Evolutionary conservation across 176 grass and related monocot species (phyloP).

Genomic region (Alloteropsis semialata): DNA sequence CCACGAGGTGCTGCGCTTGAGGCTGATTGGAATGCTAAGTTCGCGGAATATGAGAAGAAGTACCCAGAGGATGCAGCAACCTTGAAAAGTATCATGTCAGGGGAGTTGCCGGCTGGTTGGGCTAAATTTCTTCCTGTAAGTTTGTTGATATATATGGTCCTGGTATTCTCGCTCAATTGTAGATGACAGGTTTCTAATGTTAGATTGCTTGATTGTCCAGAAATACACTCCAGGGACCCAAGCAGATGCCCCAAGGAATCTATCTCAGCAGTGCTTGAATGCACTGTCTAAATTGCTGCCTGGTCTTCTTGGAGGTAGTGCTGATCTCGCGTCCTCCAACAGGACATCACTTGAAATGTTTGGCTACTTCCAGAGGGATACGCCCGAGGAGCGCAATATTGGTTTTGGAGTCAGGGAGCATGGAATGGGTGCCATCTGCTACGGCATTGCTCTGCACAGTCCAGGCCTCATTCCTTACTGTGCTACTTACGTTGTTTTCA

Average conservation of each 20-base stretch:
- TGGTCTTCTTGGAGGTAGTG: constrained; percentile 87
- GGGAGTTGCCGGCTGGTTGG: constrained; percentile 80
- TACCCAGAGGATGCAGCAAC: constrained; percentile 79
- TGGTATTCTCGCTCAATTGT: constrained; percentile 12
- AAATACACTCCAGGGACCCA: constrained; percentile 86
- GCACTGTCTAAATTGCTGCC: constrained; percentile 83
- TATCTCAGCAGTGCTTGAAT: constrained; percentile 89
- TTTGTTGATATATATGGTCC: background rate
- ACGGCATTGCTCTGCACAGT: constrained; percentile 89
- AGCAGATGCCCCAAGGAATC: constrained; percentile 88
- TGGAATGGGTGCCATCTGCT: constrained; percentile 93
- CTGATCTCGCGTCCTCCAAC: constrained; percentile 97
- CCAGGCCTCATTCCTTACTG: constrained; percentile 90
- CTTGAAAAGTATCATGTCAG: constrained; percentile 78
- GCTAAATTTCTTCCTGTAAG: constrained; percentile 83
- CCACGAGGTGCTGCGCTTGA: constrained; percentile 61
- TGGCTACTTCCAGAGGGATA: constrained; percentile 88
- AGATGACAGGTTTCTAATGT: background rate
- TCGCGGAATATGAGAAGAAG: constrained; percentile 82
- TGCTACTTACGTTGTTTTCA: constrained; percentile 95
- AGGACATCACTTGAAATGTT: constrained; percentile 96
- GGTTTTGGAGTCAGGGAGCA: constrained; percentile 96
- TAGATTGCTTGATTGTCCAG: constrained; percentile 35
- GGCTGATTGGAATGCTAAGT: constrained; percentile 82
- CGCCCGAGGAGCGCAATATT: constrained; percentile 88